These are phyloP conservation scores for Plectosphaerella sp. DNA, from an alignment of 2,329 filamentous ascomycete genomes.

Conservation along the genomic window DNA sequence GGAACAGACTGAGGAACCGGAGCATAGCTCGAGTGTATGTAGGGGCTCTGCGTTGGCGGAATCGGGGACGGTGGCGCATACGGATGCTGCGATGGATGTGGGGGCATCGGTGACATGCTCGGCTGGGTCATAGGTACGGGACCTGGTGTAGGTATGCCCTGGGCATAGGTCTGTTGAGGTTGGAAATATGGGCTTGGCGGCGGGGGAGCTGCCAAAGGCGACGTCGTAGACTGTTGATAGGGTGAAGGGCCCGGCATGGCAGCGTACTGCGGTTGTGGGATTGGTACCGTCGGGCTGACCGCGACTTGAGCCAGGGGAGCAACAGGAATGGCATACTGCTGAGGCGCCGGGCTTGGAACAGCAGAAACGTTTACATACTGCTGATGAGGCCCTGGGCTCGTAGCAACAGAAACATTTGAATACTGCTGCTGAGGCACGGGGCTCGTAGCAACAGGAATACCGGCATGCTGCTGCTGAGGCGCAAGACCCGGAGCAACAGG, in stretches of 20 bases:
- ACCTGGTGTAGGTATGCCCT: neutral
- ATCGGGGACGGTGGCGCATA: neutral
- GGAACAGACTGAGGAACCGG: neutral
- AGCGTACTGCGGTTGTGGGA: slow-evolving; percentile 1
- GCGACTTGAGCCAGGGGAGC: neutral
- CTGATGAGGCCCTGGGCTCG: neutral
- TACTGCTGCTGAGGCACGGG: neutral
- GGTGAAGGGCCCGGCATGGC: slow-evolving; percentile 1
- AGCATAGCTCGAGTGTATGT: neutral
- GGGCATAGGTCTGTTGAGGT: slow-evolving; percentile 8
- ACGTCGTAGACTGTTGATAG: neutral
- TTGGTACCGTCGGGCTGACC: neutral
- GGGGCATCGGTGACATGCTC: neutral
- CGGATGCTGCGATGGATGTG: neutral
- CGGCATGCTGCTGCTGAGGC: neutral
- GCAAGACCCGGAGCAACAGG: neutral
- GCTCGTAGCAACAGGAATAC: neutral
- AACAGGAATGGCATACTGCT: neutral
- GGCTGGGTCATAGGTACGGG: neutral
- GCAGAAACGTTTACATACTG: neutral
- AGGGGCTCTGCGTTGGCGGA: neutral
- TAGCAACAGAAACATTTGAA: neutral
- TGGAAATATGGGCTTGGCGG: slow-evolving; percentile 7
- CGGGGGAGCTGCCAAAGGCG: slow-evolving; percentile 3
- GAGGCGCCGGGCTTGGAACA: no score